Conservation (phyloP, 2,329 filamentous ascomycete genomes). For the Sporothrix variecibatus region DNA sequence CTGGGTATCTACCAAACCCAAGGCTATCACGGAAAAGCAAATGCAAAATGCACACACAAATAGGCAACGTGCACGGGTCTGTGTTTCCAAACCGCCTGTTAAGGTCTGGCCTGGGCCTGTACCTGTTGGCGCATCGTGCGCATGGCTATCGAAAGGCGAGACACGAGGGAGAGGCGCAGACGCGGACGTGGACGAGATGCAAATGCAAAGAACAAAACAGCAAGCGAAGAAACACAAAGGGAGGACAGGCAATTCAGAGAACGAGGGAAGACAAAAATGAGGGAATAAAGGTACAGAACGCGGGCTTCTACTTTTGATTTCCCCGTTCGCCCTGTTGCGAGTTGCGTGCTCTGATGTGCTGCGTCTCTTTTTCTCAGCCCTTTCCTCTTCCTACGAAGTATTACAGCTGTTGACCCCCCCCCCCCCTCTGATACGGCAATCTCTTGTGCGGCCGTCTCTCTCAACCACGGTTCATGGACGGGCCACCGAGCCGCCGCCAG, state of each 20-base stretch:
- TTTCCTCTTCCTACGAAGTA: neutral
- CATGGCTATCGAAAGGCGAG: slow-evolving; percentile 15
- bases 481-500: slow-evolving; percentile 23
- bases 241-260: neutral
- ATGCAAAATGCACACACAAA: neutral
- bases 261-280: neutral
- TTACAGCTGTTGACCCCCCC: slow-evolving; percentile 24
- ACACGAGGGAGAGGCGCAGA: slow-evolving; percentile 4
- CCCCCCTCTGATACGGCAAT: slow-evolving; percentile 28
- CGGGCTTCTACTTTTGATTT: neutral
- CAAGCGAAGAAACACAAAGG: no score
- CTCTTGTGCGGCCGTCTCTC: slow-evolving; percentile 20
- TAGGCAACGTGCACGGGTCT: neutral
- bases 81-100: neutral
- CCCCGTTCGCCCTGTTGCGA: neutral
- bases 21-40: neutral
- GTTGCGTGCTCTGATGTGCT: neutral
- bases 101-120: neutral
- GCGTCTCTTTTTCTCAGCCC: neutral
- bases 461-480: slow-evolving; percentile 16
- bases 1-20: neutral
- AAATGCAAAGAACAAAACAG: neutral
- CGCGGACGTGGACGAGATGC: neutral
- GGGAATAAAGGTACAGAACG: neutral
- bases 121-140: neutral